Evolutionary conservation across 768 basidiomycete genomes (phyloP).

Genomic region (Tylopilus subfusipes): DNA sequence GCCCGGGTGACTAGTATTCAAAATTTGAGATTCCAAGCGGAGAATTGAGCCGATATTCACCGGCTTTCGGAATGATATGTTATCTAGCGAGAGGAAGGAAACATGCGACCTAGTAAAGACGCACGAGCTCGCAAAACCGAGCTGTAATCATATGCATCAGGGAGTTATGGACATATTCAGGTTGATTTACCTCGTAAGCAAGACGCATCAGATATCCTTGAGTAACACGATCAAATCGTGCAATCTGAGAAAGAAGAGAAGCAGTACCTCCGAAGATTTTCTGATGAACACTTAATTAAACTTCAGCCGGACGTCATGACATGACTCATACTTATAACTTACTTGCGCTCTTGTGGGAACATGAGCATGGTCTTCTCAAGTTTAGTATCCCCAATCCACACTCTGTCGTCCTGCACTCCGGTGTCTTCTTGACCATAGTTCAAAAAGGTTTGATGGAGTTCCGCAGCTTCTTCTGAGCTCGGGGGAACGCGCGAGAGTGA

Average conservation of each 20-base stretch:
- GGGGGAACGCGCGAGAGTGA: constrained; percentile 75
- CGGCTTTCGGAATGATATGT: constrained; percentile 73
- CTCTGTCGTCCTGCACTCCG: constrained; percentile 39
- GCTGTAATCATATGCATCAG: constrained; percentile 35
- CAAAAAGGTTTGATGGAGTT: constrained; percentile 68
- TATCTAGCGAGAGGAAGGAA: constrained; percentile 73
- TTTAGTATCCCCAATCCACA: constrained; percentile 73
- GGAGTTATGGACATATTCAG: background rate
- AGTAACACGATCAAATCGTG: background rate
- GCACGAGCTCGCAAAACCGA: constrained; percentile 69
- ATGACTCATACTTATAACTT: constrained; percentile 23
- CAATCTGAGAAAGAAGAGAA: background rate
- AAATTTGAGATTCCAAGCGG: constrained; percentile 64
- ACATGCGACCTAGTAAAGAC: constrained; percentile 66
- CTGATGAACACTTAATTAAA: constrained; percentile 59
- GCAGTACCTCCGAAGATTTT: constrained; percentile 74
- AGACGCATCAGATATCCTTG: constrained; percentile 56
- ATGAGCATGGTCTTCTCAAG: constrained; percentile 70
- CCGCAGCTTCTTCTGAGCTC: constrained; percentile 60
- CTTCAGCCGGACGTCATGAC: background rate
- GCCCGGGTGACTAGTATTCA: constrained; percentile 44
- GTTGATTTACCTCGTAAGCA: constrained; percentile 57
- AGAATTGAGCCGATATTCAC: constrained; percentile 85
- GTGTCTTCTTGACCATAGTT: constrained; percentile 47
- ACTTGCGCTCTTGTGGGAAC: constrained; percentile 87